Evolutionary conservation across 306 rosid genomes (phyloP), one percentile per base, ranked within the genome.

Genomic region (Vachellia pachyceras): DNA sequence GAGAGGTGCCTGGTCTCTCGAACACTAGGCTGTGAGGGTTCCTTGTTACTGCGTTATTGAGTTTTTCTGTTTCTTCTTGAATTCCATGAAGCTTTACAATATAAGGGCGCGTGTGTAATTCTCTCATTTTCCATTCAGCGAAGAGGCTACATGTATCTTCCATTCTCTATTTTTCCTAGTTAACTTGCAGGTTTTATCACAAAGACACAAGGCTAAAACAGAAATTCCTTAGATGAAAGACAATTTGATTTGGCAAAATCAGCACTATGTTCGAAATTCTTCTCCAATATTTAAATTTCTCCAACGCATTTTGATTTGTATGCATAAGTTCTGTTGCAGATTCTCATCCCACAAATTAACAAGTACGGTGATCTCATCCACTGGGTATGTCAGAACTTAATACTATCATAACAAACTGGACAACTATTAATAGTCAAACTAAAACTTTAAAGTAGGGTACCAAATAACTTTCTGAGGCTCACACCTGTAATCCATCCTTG

Each of bases 401-500:
- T 12, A 33, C 41, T 5, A 63, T 13, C 68, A 35, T 63, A 7
- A 20, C 7, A 52, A 52, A 58, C 10, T 23, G 7, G 36, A 25
- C 5, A 3, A 3, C 66, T 23, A 4, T 45, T 22, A 78, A 39
- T n/a, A 49, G 15, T 49, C 40, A 10, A 35, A 47, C 9, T n/a
- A 23, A 35, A 12, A 68, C 63, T 52, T 25, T 46, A 81, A 75
- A 66, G 47, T n/a, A 55, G 45, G 63, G 15, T 23, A 4, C 10
- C 33, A 22, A n/a, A 58, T 45, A 41, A 73, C 14, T 69, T 78
- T 77, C 60, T 18, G 37, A 73, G 36, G 50, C 65, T 45, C 77
- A 22, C 83, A 88, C 94, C 94, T 90, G 94, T 41, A 85, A 83
- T n/a, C 92, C 94, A 69, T 88, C 86, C 9, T 55, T 72, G 83